Evolutionary conservation across 2,329 filamentous ascomycete genomes (phyloP).

Genomic region (Salinomyces thailandicus): DNA sequence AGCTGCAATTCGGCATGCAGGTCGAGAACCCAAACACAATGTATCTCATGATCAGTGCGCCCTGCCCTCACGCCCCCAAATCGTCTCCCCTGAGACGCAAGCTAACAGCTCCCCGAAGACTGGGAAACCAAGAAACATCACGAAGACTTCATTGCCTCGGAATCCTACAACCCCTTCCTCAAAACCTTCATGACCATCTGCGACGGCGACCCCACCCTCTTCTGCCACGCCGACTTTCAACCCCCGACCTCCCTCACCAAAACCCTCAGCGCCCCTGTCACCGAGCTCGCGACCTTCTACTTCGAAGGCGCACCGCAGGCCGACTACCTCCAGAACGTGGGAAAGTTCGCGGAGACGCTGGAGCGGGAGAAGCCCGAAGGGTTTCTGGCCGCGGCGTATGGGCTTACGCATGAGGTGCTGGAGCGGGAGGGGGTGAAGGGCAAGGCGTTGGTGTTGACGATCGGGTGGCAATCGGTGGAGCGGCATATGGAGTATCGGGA

Average conservation of each 20-base stretch:
- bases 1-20: slow-evolving; percentile 27
- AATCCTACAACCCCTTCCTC: slow-evolving; percentile 31
- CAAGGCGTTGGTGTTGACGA: slow-evolving; percentile 32
- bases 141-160: slow-evolving; percentile 29
- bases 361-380: slow-evolving; percentile 21
- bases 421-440: slow-evolving; percentile 29
- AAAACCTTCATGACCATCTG: slow-evolving; percentile 23
- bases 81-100: too few relatives aligned
- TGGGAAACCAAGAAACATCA: slow-evolving; percentile 35
- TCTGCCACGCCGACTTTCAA: slow-evolving; percentile 29
- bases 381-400: slow-evolving; percentile 13
- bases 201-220: slow-evolving; percentile 9
- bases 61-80: too few relatives aligned
- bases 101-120: too few relatives aligned
- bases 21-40: slow-evolving; percentile 30
- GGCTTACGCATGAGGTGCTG: slow-evolving; percentile 19
- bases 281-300: slow-evolving; percentile 39
- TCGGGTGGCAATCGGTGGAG: slow-evolving; percentile 45
- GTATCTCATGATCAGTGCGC: slow-evolving; percentile 33
- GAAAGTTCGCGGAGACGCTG: slow-evolving; percentile 29
- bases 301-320: slow-evolving; percentile 29
- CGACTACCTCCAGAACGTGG: slow-evolving; percentile 26
- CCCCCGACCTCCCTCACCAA: slow-evolving; percentile 5
- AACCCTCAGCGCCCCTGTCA: slow-evolving; percentile 34
- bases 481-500: slow-evolving; percentile 39